Evolutionary conservation across 2,329 filamentous ascomycete genomes (phyloP), one percentile per base, ranked within the genome.

Genomic region (Diaporthe ampelina): DNA sequence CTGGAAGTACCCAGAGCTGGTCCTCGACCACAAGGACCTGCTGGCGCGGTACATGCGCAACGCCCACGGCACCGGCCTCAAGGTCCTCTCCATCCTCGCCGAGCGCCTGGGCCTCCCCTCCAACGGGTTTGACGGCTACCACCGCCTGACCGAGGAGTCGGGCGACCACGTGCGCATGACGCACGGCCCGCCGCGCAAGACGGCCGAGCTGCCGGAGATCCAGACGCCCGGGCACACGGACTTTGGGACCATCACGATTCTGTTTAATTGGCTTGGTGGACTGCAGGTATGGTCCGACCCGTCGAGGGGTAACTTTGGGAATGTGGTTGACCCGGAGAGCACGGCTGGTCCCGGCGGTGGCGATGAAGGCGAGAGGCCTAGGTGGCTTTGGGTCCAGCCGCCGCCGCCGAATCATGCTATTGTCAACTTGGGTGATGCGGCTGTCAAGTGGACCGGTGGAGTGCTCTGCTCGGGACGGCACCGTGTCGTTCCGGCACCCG

Each of bases 231-330:
- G 79, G 37, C 83, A 85, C 67, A 85, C 83, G 0, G 83, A 85
- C 76, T 83, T 83, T 43, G 84, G 83, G 32, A 80, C 77, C 59
- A 73, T 85, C n/a, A 84, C 82, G 0, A 76, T 84, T 9, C 78
- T 85, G 15, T 84, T 85, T 75, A 85, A 84, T 67, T 79, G 79
- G 54, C 78, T 85, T 1, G 82, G 83, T 2, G 83, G 83, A 3
- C 76, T 85, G 40, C 84, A 85, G 73, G 80, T 85, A 10, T 75
- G 74, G 74, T 75, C 74, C 3, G 74, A 75, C 40, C 72, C 74
- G 11, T 70, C 74, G 17, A 61, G 74, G 21, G 74, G 56, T 73
- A 21, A 35, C 58, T 75, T 75, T 32, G 67, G 59, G 21, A 75
- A 75, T n/a, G 32, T 75, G 7, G 37, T 75, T n/a, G 74, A 75